Base-by-base conservation (phyloP, 495 filamentous ascomycete species). In the Choiromyces venosus region DNA sequence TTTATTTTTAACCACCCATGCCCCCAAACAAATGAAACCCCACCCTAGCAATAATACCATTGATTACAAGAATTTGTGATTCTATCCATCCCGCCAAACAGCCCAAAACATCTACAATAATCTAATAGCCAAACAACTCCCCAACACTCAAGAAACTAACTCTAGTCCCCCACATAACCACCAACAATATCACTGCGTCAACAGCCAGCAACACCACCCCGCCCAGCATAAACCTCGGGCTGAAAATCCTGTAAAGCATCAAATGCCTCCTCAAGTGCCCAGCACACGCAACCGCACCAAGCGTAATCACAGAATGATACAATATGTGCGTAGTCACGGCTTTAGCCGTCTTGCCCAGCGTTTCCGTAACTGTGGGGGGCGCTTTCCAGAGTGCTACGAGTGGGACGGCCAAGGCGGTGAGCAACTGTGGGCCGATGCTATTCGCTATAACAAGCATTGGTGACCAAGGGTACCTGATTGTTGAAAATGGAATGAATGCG, bases 171-270 rank as follows among this genome's bases (percentile, higher is more conserved):
- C 86, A 83, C 67, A 97, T 80, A 65, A 87, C 87, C 25, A 97
- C 86, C 29, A 89, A 38, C 19, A 92, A 85, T 3, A 88, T 86
- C 33, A 96, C 86, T 1, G 95, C 71, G 77, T 98, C 95, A 18
- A 95, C 89, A 19, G 93, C 86, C 29, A 93, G 76, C 69, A 97
- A 75, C 44, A 90, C 88, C 1, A 85, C 84, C 0, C 91, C 91
- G 2, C 91, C 93, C 75, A 91, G 87, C 92, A 98, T 92, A 82
- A 93, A 98, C 44, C 93, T 82, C 40, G 95, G 95, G 82, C 85
- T 89, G 77, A 99, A 99, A 68, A 99, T 93, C n/a, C 96, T 88
- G 83, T 94, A 97, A 39, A 99, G 85, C 96, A 99, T 99, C 66
- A 99, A 85, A 84, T 99, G 95, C 67, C 95, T 86, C 46, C 96